A percentile compares a stretch with the other conserved stretches of the same genome.
These are phyloP conservation scores for Metschnikowia corniflorae DNA, from an alignment of 805 yeast genomes.

Conservation along the genomic window DNA sequence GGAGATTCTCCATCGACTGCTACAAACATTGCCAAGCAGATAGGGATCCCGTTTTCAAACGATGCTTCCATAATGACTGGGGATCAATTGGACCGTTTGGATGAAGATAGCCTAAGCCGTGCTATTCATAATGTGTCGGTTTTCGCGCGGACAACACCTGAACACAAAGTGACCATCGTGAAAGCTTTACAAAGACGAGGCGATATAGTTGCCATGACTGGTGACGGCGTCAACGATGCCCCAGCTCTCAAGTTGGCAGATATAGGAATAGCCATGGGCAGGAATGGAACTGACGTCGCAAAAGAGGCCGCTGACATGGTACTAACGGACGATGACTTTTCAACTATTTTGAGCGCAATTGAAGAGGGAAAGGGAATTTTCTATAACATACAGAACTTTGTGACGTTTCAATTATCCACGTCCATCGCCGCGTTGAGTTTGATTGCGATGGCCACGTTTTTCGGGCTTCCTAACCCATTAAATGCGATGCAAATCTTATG, in stretches of 20 bases:
- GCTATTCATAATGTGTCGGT: constrained; percentile 81
- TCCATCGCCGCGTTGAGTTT: constrained; percentile 91
- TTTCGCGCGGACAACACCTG: constrained; percentile 94
- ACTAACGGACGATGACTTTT: constrained; percentile 92
- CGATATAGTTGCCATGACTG: constrained; percentile 98
- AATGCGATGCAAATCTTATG: constrained; percentile 98
- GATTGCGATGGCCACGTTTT: constrained; percentile 81
- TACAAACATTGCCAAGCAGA: constrained; percentile 74
- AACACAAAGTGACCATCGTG: constrained; percentile 86
- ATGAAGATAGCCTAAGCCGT: constrained; percentile 66
- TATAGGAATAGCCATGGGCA: constrained; percentile 92
- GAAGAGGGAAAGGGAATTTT: constrained; percentile 98
- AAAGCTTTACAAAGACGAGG: constrained; percentile 87
- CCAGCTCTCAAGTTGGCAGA: constrained; percentile 97
- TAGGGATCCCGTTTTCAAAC: constrained; percentile 79
- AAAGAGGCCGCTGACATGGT: constrained; percentile 99
- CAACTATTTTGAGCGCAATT: constrained; percentile 88
- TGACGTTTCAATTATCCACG: constrained; percentile 93
- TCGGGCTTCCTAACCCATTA: constrained; percentile 87
- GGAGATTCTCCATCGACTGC: constrained; percentile 93
- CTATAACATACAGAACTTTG: constrained; percentile 89
- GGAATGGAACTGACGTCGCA: constrained; percentile 96
- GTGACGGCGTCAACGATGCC: constrained; percentile 98
- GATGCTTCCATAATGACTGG: constrained; percentile 78
- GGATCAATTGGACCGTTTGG: constrained; percentile 70